Conservation (phyloP, 139 green algal species). For the Pleodorina starrii region DNA sequence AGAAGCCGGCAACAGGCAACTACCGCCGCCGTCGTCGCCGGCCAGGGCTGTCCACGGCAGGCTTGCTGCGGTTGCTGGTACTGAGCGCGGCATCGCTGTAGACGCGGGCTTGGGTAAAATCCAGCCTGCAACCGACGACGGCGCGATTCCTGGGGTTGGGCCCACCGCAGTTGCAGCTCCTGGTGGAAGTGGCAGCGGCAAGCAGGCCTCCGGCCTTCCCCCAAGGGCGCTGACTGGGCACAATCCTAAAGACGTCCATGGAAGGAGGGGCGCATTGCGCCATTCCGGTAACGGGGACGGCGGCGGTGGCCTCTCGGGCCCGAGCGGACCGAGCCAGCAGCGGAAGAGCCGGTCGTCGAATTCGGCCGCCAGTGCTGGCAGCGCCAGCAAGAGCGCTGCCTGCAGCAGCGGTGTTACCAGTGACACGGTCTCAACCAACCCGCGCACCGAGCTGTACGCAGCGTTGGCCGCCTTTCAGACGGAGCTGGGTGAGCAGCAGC, state of each 20-base stretch:
- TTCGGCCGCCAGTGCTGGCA: not conserved
- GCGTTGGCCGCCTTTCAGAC: conserved; percentile 30
- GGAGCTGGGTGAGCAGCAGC: conserved; percentile 39
- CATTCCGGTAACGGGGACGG: no score
- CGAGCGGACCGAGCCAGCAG: not conserved
- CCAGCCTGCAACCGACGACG: not conserved
- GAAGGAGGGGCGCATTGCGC: no score
- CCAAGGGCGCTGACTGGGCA: not conserved
- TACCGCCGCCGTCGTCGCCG: no score
- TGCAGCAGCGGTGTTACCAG: not conserved
- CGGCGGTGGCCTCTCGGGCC: not conserved
- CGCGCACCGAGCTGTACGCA: conserved; percentile 35
- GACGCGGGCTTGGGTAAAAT: not conserved
- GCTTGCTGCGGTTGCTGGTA: not conserved
- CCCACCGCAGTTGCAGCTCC: not conserved
- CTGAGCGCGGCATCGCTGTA: not conserved
- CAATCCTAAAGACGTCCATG: no score
- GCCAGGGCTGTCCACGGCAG: not conserved
- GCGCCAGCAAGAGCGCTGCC: not conserved
- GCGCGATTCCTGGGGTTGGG: not conserved
- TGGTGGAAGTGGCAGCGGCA: not conserved
- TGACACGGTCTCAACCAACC: not conserved
- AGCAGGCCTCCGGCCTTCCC: not conserved
- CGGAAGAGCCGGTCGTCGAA: not conserved
- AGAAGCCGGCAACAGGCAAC: no score